Evolutionary conservation across 2,329 filamentous ascomycete species (phyloP), one percentile per base, ranked within the genome.

Genomic region (Phialophora macrospora): DNA sequence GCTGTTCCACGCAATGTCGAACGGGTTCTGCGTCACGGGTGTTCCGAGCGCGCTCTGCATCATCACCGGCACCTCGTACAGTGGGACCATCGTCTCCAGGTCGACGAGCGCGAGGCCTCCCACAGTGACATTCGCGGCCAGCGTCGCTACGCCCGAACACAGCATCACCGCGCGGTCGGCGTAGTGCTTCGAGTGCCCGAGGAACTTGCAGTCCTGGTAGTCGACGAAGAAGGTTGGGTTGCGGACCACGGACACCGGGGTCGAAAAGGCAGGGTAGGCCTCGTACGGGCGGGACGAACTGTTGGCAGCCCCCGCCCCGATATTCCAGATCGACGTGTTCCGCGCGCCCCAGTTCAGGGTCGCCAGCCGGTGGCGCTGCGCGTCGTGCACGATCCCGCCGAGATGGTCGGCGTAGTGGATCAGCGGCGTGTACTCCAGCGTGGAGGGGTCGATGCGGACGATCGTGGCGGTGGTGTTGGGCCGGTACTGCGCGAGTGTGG

Each of bases 151-250:
- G 1, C 82, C 82, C 0, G 79, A 79, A 67, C 81, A 83, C 14
- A 84, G 75, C 80, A 83, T 82, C 9, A 83, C 72, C 14, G 77
- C 75, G 44, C 76, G 75, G n/a, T 66, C 71, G n/a, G 68, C 68
- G 55, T 80, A 80, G 5, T 73, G 66, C 9, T 70, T 65, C 14
- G 77, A 76, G 68, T 77, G 77, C 3, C 81, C 82, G 0, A 84
- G 74, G 72, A 79, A 83, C 70, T 84, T 84, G 74, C 81, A 84
- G 75, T 84, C 82, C 72, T 84, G 81, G 69, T 83, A 83, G 65
- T 83, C 82, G 62, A 81, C 72, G 71, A 78, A 83, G 69, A 80
- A 77, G 41, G 74, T 78, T 0, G 80, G 81, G 57, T 83, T 82
- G 6, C 70, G 65, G 6, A 72, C 68, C 14, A 70, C 66, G 5